Base-by-base conservation (phyloP, 768 basidiomycete species). In the Suillus placidus region DNA sequence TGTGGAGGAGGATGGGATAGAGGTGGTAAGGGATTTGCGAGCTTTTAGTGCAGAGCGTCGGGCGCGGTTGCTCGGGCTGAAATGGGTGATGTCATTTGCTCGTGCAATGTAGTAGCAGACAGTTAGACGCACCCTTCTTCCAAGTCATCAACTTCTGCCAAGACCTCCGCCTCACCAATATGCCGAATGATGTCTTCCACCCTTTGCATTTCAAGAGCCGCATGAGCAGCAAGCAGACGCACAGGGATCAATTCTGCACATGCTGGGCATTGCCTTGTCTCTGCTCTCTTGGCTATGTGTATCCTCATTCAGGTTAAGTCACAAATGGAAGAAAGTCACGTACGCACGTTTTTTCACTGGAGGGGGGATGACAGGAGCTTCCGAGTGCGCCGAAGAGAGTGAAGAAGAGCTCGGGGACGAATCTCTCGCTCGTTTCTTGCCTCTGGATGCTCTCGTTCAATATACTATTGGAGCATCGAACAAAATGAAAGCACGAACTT, bases 231-330 rank as follows among this genome's bases (percentile, higher is more conserved):
- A 18, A 94, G 80, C n/a, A 93, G 81, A 14, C 92, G 87, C 30
- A 92, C 72, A 16, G 92, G 92, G 49, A 94, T 89, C 45, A 73
- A 73, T 73, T 94, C 92, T 16, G 82, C 78, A 76, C 92, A 94
- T 45, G 90, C 85, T 2, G 92, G 93, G 71, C 92, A 94, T 65
- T 80, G 80, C 64, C 87, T 82, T 3, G 90, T 94, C 72, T 93
- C 91, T 20, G 89, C 91, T 52, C 88, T 86, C 74, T 87, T 91
- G 4, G 82, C 90, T 92, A 64, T 60, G 61, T 34, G 37, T n/a
- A 13, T 47, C 30, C 60, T 60, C 66, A 12, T 66, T 56, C 5
- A 38, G 18, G 35, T 30, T 23, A 30, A 30, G 18, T 32, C 20
- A 37, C 6, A 32, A 10, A 49, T 42, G 1, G 9, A 30, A 12